phyloP scores from a whole-genome alignment of 2,329 filamentous ascomycete genomes.

The Botrytis squamosa region DNA sequence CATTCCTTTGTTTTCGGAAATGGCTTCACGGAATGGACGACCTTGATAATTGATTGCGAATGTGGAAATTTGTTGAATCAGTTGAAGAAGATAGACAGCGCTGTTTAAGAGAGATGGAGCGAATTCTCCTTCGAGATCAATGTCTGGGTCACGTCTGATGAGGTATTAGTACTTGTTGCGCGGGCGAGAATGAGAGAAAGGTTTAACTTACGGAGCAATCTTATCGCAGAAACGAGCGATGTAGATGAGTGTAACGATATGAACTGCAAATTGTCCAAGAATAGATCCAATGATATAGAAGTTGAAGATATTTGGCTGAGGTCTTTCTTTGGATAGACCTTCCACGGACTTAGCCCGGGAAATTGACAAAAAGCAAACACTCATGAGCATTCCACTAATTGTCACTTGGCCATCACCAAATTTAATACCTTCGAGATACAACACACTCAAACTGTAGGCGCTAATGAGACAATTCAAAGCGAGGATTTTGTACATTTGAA shows the following conservation, averaged over 20 bases:
- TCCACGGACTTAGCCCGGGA: slow-evolving; percentile 97
- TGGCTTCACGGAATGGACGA: slow-evolving; percentile 92
- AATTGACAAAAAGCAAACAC: slow-evolving; percentile 97
- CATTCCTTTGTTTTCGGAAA: slow-evolving; percentile 92
- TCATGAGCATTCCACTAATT: slow-evolving; percentile 99
- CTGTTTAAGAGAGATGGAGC: slow-evolving; percentile 91
- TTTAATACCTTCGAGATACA: slow-evolving; percentile 98
- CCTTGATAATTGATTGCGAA: slow-evolving; percentile 99
- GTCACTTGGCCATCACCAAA: slow-evolving; percentile 98
- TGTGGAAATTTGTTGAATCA: slow-evolving; percentile 98
- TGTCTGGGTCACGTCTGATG: slow-evolving; percentile 53
- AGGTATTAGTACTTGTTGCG: slow-evolving; percentile 31
- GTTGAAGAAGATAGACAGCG: slow-evolving; percentile 92
- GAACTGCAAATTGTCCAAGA: slow-evolving; percentile 93
- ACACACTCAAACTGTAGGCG: slow-evolving; percentile 91
- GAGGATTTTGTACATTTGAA: slow-evolving; percentile 99
- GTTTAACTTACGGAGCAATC: slow-evolving; percentile 71
- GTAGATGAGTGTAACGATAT: slow-evolving; percentile 92
- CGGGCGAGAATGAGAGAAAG: background rate
- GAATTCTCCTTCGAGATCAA: slow-evolving; percentile 95
- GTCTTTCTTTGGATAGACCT: slow-evolving; percentile 91
- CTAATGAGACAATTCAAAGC: slow-evolving; percentile 97
- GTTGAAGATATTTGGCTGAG: slow-evolving; percentile 99
- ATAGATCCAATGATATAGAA: slow-evolving; percentile 98
- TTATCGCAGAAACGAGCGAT: slow-evolving; percentile 84